Conservation (phyloP, 306 rosid genomes). For the Casuarina glauca region DNA sequence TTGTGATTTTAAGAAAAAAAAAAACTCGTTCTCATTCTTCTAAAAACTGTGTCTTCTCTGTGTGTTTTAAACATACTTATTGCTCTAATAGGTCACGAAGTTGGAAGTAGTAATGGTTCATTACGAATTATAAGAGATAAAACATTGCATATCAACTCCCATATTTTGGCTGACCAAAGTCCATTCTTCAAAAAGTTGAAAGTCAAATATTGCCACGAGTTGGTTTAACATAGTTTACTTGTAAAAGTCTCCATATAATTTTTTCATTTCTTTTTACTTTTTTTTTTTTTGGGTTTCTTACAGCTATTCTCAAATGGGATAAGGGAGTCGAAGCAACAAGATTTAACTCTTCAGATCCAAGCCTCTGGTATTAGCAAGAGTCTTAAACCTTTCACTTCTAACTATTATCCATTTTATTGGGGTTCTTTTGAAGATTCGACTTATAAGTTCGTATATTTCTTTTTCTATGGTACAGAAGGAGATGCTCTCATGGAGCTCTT, state of each 20-base stretch:
- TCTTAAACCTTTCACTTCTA: neutral
- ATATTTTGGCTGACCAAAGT: conserved; percentile 97
- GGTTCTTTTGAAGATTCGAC: conserved; percentile 14
- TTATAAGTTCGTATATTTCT: conserved; percentile 18
- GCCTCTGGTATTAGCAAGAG: conserved; percentile 64
- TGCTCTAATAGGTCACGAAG: conserved; percentile 73
- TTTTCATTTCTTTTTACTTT: conserved; percentile 8
- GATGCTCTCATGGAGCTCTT: conserved; percentile 94
- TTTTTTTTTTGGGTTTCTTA: neutral
- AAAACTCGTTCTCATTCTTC: neutral
- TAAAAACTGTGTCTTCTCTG: neutral
- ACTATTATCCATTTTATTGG: neutral
- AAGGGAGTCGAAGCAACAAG: conserved; percentile 94
- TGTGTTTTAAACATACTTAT: conserved; percentile 15
- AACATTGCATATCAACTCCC: conserved; percentile 90
- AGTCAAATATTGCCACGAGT: conserved; percentile 6
- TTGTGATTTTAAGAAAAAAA: no score
- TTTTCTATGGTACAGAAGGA: conserved; percentile 67
- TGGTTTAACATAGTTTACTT: conserved; percentile 15
- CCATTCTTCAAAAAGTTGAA: conserved; percentile 90
- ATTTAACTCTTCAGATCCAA: conserved; percentile 74
- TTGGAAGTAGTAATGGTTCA: conserved; percentile 66
- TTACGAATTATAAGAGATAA: conserved; percentile 68
- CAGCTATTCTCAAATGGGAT: conserved; percentile 97
- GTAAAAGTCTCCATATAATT: conserved; percentile 1